A percentile compares a stretch with the other conserved stretches of the same genome.
phyloP scores from a whole-genome alignment of 441 rosid genomes.

The Eugenia klotzschiana region DNA sequence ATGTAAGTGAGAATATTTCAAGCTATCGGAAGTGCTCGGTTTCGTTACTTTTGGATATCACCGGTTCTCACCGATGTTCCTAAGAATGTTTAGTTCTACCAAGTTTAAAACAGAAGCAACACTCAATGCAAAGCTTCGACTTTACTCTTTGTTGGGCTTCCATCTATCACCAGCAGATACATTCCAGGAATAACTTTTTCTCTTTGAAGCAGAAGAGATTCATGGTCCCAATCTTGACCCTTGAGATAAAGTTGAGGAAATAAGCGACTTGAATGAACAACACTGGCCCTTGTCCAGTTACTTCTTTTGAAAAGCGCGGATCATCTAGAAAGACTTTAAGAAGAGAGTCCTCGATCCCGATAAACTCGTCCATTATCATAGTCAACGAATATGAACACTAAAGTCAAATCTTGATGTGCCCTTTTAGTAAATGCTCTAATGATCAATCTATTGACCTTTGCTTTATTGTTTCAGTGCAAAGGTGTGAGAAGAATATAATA shows the following conservation, averaged over 20 bases:
- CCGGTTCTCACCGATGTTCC: not conserved
- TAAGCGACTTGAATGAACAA: not conserved
- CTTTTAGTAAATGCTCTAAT: not conserved
- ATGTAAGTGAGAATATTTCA: not conserved
- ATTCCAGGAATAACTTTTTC: not conserved
- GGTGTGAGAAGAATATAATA: not conserved
- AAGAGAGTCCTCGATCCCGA: rapidly evolving
- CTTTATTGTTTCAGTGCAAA: not conserved
- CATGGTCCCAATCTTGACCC: not conserved
- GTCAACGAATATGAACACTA: not conserved
- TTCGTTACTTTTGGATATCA: not conserved
- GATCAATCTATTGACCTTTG: not conserved
- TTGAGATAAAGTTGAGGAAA: not conserved
- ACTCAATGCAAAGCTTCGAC: not conserved
- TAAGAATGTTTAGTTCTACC: not conserved
- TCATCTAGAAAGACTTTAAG: not conserved
- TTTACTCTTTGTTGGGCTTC: not conserved
- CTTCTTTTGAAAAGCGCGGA: not conserved
- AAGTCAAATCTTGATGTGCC: not conserved
- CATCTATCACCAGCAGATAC: not conserved
- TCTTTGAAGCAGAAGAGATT: not conserved
- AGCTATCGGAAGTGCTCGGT: not conserved
- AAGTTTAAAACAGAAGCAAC: not conserved
- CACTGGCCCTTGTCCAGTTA: not conserved
- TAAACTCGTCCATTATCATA: not conserved